Evolutionary conservation across 2,329 filamentous ascomycete genomes (phyloP), one percentile per base, ranked within the genome.

Genomic region (Trichophyton rubrum): DNA sequence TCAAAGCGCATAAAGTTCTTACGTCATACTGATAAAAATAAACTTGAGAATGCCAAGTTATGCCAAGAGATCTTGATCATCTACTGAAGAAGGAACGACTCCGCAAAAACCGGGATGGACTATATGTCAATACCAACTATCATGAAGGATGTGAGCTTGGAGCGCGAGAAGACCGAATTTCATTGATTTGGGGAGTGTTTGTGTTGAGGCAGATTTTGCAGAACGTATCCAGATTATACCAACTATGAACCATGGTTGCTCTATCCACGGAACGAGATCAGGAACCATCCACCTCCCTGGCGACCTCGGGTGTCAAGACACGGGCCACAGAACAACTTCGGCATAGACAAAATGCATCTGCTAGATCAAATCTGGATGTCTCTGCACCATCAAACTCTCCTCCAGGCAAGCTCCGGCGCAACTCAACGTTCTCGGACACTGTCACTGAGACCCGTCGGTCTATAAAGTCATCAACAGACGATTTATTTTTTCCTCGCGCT

Each of bases 341-440:
- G 9, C 58, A 38, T 13, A 57, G 56, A 24, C 53, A 58, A 17
- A 43, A 27, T 38, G n/a, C 20, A 11, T 33, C 27, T 15, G 13
- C 35, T 6, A 24, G 17, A 13, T 49, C 41, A 6, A 59, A 27
- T 17, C 5, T 51, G 17, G 38, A 33, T 64, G 71, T 7, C 65
- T 66, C 43, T 70, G 74, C 58, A 65, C 74, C 60, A 68, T 72
- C 7, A 75, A 72, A 33, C 67, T 71, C 7, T 74, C 72, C 30
- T 70, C 15, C 68, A 49, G 68, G 71, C 27, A 69, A 71, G 58
- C 81, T 83, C 30, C 82, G 89, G 60, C 82, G 88, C 63, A 89
- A 87, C 74, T 93, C 89, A 40, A 85, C 84, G 56, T 82, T 95
- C 64, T 93, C 89, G 30, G 88, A 91, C 67, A 85, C 87, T 64